phyloP scores from a whole-genome alignment of 305 asterid genomes.

The Fraxinus sp. region DNA sequence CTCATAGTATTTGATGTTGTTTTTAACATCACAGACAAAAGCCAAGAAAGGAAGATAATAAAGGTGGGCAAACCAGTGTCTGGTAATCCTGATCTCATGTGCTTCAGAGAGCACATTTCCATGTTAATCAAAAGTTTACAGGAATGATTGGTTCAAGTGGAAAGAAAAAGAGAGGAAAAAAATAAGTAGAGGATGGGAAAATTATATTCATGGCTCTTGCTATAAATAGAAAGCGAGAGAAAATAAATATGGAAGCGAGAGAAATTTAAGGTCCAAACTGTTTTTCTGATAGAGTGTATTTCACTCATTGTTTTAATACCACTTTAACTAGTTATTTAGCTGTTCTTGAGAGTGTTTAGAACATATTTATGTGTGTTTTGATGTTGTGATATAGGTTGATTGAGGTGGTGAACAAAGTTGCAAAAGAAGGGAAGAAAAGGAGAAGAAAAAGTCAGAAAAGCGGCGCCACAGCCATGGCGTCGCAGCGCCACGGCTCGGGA shows the following conservation, averaged over 20 bases:
- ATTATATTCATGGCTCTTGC: conserved; percentile 10
- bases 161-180: not conserved
- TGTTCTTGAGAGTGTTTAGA: too few species aligned
- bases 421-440: too few species aligned
- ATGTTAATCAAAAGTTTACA: not conserved
- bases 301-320: too few species aligned
- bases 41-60: not conserved
- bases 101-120: conserved; percentile 3
- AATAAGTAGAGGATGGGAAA: not conserved
- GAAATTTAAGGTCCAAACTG: not conserved
- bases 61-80: conserved; percentile 1
- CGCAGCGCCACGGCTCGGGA: too few species aligned
- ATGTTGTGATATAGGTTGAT: too few species aligned
- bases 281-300: not conserved
- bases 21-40: conserved; percentile 16
- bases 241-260: not conserved
- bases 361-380: too few species aligned
- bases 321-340: too few species aligned
- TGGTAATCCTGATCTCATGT: conserved; percentile 8
- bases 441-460: too few species aligned
- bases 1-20: conserved; percentile 7
- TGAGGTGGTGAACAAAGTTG: too few species aligned
- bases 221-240: not conserved
- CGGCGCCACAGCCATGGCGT: too few species aligned
- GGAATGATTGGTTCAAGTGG: conserved; percentile 5